A percentile compares a stretch with the other conserved stretches of the same genome.
Evolutionary conservation across 106 monocot genomes (phyloP).

Genomic region (Dendrobium officinale): DNA sequence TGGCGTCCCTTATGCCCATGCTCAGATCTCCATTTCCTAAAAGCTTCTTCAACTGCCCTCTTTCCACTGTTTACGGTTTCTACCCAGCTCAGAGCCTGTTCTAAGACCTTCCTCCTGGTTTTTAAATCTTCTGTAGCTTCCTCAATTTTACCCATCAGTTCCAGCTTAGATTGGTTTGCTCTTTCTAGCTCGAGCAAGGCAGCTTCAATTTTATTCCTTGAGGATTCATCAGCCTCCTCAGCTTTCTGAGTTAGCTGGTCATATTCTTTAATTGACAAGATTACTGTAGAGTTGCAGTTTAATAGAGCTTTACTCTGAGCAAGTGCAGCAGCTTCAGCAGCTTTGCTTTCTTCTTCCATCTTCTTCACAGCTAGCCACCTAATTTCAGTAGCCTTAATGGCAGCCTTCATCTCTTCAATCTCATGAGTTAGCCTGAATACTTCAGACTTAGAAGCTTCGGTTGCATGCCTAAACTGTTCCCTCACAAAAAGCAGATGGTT

Average conservation of each 20-base stretch:
- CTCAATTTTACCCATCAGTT: conserved; percentile 38
- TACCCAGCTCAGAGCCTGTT: conserved; percentile 47
- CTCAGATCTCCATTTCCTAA: conserved; percentile 66
- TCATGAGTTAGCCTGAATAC: conserved; percentile 37
- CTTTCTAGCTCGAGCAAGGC: conserved; percentile 45
- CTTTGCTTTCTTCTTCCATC: conserved; percentile 72
- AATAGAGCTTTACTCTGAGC: conserved; percentile 44
- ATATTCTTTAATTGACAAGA: conserved; percentile 52
- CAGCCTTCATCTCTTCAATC: conserved; percentile 43
- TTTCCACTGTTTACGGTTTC: conserved; percentile 58
- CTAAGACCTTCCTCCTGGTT: conserved; percentile 41
- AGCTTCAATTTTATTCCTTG: conserved; percentile 44
- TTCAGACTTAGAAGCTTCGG: conserved; percentile 40
- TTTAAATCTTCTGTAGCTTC: conserved; percentile 50
- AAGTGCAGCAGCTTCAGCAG: conserved; percentile 47
- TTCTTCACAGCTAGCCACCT: conserved; percentile 62
- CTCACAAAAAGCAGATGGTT: conserved; percentile 51
- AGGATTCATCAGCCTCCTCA: conserved; percentile 47
- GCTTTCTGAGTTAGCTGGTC: conserved; percentile 35
- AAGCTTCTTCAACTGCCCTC: conserved; percentile 50
- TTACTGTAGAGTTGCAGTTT: conserved; percentile 21
- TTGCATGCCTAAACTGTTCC: conserved; percentile 45
- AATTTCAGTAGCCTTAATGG: conserved; percentile 49
- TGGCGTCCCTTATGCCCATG: conserved; percentile 35
- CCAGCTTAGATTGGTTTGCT: conserved; percentile 42